Evolutionary conservation across 108 stramenopile genomes (phyloP), one percentile per base, ranked within the genome.

Genomic region (Cylindrotheca closterium): DNA sequence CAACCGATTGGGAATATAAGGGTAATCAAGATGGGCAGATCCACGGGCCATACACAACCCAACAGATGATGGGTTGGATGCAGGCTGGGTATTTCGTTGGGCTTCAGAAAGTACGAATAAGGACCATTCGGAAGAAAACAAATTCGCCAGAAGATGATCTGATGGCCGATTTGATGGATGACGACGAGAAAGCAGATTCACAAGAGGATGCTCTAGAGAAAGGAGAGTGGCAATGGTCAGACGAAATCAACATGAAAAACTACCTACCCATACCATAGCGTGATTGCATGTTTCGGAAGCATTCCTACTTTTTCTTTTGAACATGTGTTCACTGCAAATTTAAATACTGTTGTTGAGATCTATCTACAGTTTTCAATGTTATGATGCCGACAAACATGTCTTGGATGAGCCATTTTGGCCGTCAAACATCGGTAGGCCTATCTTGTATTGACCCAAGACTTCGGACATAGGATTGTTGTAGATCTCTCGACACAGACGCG

Each of bases 21-120:
- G 91, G 91, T 17, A 92, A 87, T 58, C 79, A 86, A 70, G 91
- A 92, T 56, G 77, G 84, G 3, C 25, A 60, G 19, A 78, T 91
- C 28, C 89, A 91, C 55, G 89, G 87, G 30, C 91, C 91, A 2
- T 88, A 71, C 57, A 78, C 89, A n/a, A 89, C 83, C 42, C 71
- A 73, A 46, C 84, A 93, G 70, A 90, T 93, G 92, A 42, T 79
- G 51, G 81, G 63, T 30, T 93, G 92, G 92, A 86, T 74, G 5
- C 59, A 81, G 0, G 74, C 81, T 28, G 92, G 92, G 3, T 93
- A 93, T 60, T 93, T 93, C 69, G 79, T 93, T 37, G 92, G 87
- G 15, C 65, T 61, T 21, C 81, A 83, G 52, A 81, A 87, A 8
- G 92, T 93, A 15, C 84, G 83, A 50, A 80, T 92, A 47, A 82